Percentiles rank a stretch among this genome's conserved stretches.
Evolutionary conservation across 495 filamentous ascomycete species (phyloP).

Genomic region (Xylaria cubensis): DNA sequence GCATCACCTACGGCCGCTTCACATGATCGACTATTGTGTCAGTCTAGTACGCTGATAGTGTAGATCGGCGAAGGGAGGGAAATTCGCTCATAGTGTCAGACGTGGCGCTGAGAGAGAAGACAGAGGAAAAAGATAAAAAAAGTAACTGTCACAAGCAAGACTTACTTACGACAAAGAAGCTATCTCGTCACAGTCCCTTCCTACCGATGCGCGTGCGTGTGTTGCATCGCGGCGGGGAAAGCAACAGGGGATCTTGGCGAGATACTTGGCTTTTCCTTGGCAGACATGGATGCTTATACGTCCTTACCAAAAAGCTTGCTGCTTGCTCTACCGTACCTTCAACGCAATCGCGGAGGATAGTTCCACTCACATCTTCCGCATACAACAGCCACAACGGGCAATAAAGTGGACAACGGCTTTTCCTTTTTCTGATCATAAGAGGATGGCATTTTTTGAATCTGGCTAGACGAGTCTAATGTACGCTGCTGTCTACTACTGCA

Average conservation of each 20-base stretch:
- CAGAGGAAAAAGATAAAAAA: not conserved
- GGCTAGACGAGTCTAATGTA: constrained; percentile 15
- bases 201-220: constrained; percentile 21
- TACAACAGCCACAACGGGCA: constrained; percentile 21
- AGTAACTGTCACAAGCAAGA: constrained; percentile 5
- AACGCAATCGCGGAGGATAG: not conserved
- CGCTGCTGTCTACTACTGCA: not conserved
- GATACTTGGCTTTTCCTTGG: constrained; percentile 25
- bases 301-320: not conserved
- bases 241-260: constrained; percentile 16
- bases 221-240: constrained; percentile 20
- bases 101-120: not conserved
- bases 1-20: not conserved
- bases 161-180: not conserved
- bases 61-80: not conserved
- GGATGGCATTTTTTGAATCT: constrained; percentile 1
- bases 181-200: constrained; percentile 17
- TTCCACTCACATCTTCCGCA: constrained; percentile 13
- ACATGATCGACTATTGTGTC: not conserved
- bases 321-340: not conserved
- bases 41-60: not conserved
- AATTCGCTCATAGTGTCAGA: constrained; percentile 7
- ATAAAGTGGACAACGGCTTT: constrained; percentile 16
- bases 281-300: not conserved
- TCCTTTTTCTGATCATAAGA: constrained; percentile 1